These are phyloP conservation scores for Metschnikowia henanensis DNA, from an alignment of 805 yeast genomes.

Conservation along the genomic window DNA sequence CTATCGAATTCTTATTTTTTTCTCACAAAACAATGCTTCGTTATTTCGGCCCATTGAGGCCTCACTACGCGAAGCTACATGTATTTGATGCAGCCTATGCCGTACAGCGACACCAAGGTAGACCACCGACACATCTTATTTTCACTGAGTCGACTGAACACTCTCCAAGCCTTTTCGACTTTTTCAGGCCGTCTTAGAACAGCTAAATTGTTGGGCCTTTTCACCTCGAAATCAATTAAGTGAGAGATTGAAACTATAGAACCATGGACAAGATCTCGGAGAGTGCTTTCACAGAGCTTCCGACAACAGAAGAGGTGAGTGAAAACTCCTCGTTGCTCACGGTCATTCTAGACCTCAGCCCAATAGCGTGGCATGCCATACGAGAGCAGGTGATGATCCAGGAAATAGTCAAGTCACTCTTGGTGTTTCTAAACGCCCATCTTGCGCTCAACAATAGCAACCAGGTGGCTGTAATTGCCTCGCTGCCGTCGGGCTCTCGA, in stretches of 20 bases:
- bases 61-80: no score
- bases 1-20: no score
- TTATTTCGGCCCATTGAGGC: no score
- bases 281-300: conserved; percentile 46
- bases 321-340: conserved; percentile 74
- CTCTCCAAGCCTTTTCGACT: background rate
- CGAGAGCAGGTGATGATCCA: conserved; percentile 50
- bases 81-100: no score
- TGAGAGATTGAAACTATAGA: no score
- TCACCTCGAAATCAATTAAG: no score
- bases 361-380: conserved; percentile 60
- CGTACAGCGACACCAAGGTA: no score
- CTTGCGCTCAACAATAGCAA: conserved; percentile 82
- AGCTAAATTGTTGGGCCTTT: no score
- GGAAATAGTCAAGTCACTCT: conserved; percentile 60
- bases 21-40: no score
- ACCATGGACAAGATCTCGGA: conserved; percentile 71
- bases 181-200: background rate
- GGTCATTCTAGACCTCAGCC: conserved; percentile 75
- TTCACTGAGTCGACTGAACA: background rate
- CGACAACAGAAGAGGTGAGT: conserved; percentile 24
- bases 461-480: conserved; percentile 76
- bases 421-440: conserved; percentile 86
- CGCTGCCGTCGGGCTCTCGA: conserved; percentile 67
- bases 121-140: background rate